phyloP scores from a whole-genome alignment of 2,329 filamentous ascomycete species.

The Diaporthe amygdali region DNA sequence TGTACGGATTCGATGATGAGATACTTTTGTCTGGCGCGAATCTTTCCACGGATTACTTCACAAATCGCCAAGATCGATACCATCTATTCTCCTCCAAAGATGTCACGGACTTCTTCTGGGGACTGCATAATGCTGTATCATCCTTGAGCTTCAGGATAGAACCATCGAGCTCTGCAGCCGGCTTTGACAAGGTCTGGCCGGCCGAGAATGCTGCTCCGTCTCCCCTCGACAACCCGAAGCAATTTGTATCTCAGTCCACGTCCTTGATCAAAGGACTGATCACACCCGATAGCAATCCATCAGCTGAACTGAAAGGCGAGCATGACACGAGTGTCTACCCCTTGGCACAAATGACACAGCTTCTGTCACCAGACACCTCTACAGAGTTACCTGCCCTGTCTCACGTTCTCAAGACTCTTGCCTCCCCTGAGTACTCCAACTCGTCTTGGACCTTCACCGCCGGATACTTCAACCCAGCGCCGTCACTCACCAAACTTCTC shows the following conservation, averaged over 20 bases:
- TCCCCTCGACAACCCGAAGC: constrained; percentile 71
- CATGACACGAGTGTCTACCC: constrained; percentile 81
- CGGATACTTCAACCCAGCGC: constrained; percentile 97
- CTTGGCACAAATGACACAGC: constrained; percentile 84
- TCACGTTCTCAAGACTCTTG: constrained; percentile 72
- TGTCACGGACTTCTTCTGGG: constrained; percentile 82
- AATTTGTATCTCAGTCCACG: constrained; percentile 74
- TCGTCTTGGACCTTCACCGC: constrained; percentile 96
- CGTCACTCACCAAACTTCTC: constrained; percentile 79
- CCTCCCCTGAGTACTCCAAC: constrained; percentile 64
- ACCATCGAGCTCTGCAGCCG: constrained; percentile 60
- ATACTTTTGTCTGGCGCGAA: constrained; percentile 96
- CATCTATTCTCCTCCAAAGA: constrained; percentile 84
- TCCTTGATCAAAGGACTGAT: constrained; percentile 71
- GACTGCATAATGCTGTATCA: constrained; percentile 77
- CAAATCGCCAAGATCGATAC: constrained; percentile 92
- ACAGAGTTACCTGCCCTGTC: constrained; percentile 88
- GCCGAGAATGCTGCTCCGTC: constrained; percentile 73
- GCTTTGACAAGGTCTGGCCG: constrained; percentile 76
- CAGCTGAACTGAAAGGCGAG: constrained; percentile 1
- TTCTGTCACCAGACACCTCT: constrained; percentile 79
- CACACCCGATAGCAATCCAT: constrained; percentile 47
- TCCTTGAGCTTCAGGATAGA: constrained; percentile 82
- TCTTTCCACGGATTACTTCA: constrained; percentile 92
- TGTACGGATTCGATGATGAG: constrained; percentile 95